phyloP scores from a whole-genome alignment of 1,284 basidiomycete species.

The Ustilago tritici region DNA sequence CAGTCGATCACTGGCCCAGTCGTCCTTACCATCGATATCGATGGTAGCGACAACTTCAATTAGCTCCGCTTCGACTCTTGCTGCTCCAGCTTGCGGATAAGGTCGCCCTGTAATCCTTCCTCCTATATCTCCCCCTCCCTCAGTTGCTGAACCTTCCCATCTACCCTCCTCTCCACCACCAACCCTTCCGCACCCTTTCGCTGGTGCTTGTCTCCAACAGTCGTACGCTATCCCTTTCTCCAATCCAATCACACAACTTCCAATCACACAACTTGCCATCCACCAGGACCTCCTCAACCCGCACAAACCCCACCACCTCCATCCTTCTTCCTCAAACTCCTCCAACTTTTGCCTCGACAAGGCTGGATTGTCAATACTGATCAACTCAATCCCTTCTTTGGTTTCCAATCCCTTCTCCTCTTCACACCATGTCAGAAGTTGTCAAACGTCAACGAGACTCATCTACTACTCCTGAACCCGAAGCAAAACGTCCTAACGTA shows the following conservation, averaged over 20 bases:
- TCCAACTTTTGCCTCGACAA: slow-evolving; percentile 25
- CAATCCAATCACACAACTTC: slow-evolving; percentile 5
- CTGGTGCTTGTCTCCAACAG: slow-evolving; percentile 20
- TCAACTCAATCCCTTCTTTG: slow-evolving; percentile 31
- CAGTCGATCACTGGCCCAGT: neutral
- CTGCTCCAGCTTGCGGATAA: neutral
- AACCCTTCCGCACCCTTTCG: neutral
- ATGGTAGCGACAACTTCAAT: neutral
- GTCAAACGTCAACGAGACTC: slow-evolving; percentile 57
- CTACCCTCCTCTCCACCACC: slow-evolving; percentile 13
- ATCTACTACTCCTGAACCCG: slow-evolving; percentile 49
- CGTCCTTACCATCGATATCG: neutral
- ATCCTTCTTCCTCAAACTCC: slow-evolving; percentile 18
- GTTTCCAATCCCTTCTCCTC: slow-evolving; percentile 16
- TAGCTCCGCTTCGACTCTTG: neutral
- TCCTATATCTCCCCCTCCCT: neutral
- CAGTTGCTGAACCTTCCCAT: slow-evolving; percentile 30
- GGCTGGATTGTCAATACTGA: slow-evolving; percentile 46
- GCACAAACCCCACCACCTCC: slow-evolving; percentile 6
- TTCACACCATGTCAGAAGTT: slow-evolving; percentile 57
- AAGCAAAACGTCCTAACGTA: slow-evolving; percentile 54
- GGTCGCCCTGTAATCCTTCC: neutral
- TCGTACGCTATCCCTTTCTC: slow-evolving; percentile 37
- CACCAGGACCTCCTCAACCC: slow-evolving; percentile 17
- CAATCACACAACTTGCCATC: slow-evolving; percentile 1